These are phyloP conservation scores for Cynara cardunculus DNA, from an alignment of 129 eudicot species.

Conservation along the genomic window DNA sequence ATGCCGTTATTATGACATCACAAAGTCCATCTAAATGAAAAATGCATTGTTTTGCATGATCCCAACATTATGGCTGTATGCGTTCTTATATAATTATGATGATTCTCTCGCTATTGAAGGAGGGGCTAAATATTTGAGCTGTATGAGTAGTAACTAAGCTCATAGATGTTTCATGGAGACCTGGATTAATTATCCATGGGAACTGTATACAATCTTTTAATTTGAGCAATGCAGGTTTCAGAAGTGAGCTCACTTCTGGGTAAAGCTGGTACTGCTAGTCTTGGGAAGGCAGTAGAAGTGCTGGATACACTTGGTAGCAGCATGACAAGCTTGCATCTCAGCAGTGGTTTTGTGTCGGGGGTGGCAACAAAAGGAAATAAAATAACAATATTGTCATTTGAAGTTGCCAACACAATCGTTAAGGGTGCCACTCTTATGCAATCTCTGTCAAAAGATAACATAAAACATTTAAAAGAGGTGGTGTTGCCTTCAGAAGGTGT, in stretches of 20 bases:
- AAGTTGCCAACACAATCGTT: constrained; percentile 89
- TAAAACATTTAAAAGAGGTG: constrained; percentile 74
- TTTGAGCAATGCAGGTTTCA: constrained; percentile 58
- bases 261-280: constrained; percentile 82
- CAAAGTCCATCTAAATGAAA: not conserved
- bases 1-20: not conserved
- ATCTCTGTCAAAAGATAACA: constrained; percentile 83
- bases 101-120: not conserved
- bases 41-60: not conserved
- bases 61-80: not conserved
- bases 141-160: constrained; percentile 2
- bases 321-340: constrained; percentile 81
- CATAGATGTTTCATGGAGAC: not conserved
- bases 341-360: constrained; percentile 85
- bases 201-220: not conserved
- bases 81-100: not conserved
- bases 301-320: constrained; percentile 98
- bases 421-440: constrained; percentile 95
- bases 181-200: not conserved
- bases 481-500: constrained; percentile 94
- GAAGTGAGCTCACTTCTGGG: constrained; percentile 92
- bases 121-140: not conserved
- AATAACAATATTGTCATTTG: constrained; percentile 85
- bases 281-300: constrained; percentile 98
- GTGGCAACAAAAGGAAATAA: constrained; percentile 77